Base-by-base conservation (phyloP, 1,284 basidiomycete genomes). In the Sphaerobolus stellatus region DNA sequence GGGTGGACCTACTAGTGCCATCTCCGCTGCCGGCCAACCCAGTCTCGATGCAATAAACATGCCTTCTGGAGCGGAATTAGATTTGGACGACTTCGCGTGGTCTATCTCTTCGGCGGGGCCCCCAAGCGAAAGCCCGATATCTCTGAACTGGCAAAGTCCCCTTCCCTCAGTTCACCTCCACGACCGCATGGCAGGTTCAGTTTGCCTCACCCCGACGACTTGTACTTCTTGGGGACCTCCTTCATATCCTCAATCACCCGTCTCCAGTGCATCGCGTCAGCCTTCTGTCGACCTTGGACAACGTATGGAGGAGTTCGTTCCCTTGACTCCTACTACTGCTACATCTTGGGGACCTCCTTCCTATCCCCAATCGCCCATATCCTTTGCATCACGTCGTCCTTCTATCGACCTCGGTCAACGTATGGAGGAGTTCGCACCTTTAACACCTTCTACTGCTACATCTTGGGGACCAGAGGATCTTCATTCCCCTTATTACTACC, bases 51-150 rank as follows among this genome's bases (percentile, higher is more conserved):
- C 80, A 30, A 71, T 73, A 20, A 78, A 81, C 59, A 72, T 82
- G 63, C 79, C 83, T 5, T 62, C 59, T 3, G 65, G 59, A 16
- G 64, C 50, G 13, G 73, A 74, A 8, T 70, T 88, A 48, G 78
- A 85, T 58, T 67, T 86, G 18, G 81, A 82, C 41, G 86, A 88
- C 59, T 90, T 80, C 63, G 66, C 76, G 9, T 90, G 86, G 84
- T 87, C 86, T 5, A 74, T 82, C 25, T 84, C 84, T 6, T 89
- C 87, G 8, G 70, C 69, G 3, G 86, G 87, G 11, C 86, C 86
- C 28, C 71, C 69, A 8, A 60, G 59, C 9, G 50, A 31, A 27
- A 50, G 38, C 59, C 58, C 44, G 40, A 56, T 20, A 65, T 68
- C 24, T 77, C 78, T 54, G 55, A 65, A 18, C 72, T 73, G 64